A percentile compares a stretch with the other conserved stretches of the same genome.
Conservation (phyloP, 73 alveolate genomes). For the Paramecium biaurelia region DNA sequence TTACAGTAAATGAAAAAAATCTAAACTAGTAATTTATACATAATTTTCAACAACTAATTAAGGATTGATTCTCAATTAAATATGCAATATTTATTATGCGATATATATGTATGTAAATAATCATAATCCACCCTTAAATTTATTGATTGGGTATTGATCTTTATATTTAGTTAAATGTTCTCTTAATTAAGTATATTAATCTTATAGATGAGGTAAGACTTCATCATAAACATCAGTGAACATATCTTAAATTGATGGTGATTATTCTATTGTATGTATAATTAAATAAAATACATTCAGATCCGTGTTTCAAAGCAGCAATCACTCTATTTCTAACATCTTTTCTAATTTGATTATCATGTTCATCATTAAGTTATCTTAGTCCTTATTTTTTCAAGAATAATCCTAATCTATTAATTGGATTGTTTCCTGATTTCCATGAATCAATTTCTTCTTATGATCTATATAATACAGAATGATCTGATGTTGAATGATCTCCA, state of each 20-base stretch:
- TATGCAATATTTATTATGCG: not conserved
- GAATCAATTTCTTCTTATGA: conserved; percentile 76
- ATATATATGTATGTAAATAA: not conserved
- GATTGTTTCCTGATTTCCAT: conserved; percentile 63
- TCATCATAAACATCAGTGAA: conserved; percentile 81
- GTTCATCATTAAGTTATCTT: conserved; percentile 65
- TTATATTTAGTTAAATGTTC: conserved; percentile 72
- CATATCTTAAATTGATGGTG: conserved; percentile 73
- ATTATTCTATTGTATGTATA: conserved; percentile 50
- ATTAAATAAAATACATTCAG: conserved; percentile 62
- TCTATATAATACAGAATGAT: conserved; percentile 80
- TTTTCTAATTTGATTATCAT: conserved; percentile 48
- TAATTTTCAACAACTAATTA: no score
- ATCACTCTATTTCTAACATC: conserved; percentile 36
- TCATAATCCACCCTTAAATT: conserved; percentile 40
- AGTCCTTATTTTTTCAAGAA: conserved; percentile 64
- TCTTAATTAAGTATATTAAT: conserved; percentile 68
- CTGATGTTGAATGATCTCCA: conserved; percentile 96
- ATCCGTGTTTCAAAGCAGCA: conserved; percentile 67
- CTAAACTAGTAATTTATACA: no score
- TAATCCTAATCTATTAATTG: conserved; percentile 64
- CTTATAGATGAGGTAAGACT: conserved; percentile 70
- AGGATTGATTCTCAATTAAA: no score
- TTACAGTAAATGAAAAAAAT: no score
- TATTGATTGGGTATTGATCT: conserved; percentile 66